These are phyloP conservation scores for Yamadazyma pseudoaaseri DNA, from an alignment of 1,139 yeast genomes.

Conservation along the genomic window DNA sequence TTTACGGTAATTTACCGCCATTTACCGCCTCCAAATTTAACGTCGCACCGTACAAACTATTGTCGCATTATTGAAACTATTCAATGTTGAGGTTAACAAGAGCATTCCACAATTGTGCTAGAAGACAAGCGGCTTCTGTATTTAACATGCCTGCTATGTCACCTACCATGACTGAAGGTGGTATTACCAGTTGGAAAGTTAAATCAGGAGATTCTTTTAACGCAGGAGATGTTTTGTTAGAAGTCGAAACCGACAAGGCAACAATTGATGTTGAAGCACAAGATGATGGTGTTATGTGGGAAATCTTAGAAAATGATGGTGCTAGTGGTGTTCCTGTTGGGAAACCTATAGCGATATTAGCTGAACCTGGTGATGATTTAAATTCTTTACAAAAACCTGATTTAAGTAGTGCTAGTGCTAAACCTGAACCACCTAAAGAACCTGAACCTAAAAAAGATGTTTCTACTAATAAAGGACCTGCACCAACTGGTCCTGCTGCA, in stretches of 20 bases:
- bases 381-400: slow-evolving; percentile 60
- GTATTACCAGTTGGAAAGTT: slow-evolving; percentile 91
- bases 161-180: slow-evolving; percentile 98
- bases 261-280: slow-evolving; percentile 91
- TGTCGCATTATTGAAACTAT: no score
- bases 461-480: slow-evolving; percentile 4
- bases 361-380: slow-evolving; percentile 86
- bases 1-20: no score
- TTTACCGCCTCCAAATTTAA: no score
- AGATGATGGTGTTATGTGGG: slow-evolving; percentile 87
- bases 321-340: slow-evolving; percentile 83
- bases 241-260: slow-evolving; percentile 93
- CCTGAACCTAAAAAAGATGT: slow-evolving; percentile 14
- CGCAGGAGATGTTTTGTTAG: slow-evolving; percentile 85
- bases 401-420: slow-evolving; percentile 1
- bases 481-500: slow-evolving; percentile 13
- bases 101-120: slow-evolving; percentile 6
- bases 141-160: slow-evolving; percentile 98
- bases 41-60: no score
- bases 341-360: slow-evolving; percentile 79
- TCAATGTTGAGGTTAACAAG: slow-evolving; percentile 4
- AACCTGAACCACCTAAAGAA: slow-evolving; percentile 7
- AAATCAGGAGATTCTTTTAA: slow-evolving; percentile 75
- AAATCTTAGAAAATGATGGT: slow-evolving; percentile 71
- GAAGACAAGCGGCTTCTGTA: slow-evolving; percentile 46